phyloP scores from a whole-genome alignment of 768 basidiomycete genomes.

The Rhizopogon vesiculosus region DNA sequence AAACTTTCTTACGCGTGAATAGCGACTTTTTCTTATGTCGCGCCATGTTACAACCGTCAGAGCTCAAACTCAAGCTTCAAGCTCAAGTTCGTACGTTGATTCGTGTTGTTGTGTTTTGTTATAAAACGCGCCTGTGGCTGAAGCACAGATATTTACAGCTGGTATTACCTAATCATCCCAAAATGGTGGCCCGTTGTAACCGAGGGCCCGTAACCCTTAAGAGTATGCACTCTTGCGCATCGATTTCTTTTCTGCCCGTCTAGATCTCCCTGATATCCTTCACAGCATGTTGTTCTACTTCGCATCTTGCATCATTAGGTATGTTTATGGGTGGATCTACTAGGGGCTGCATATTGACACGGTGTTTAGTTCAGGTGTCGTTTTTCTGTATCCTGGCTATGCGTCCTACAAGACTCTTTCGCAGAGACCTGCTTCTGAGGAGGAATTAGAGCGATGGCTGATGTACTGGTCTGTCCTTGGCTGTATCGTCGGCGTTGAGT shows the following conservation, averaged over 20 bases:
- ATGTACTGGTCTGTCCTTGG: constrained; percentile 97
- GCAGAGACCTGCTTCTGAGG: constrained; percentile 79
- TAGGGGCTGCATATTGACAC: not conserved
- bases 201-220: no score
- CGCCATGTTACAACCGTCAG: constrained; percentile 14
- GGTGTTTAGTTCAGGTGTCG: constrained; percentile 52
- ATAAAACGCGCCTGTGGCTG: constrained; percentile 22
- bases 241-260: constrained; percentile 1
- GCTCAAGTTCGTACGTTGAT: no score
- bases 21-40: constrained; percentile 15
- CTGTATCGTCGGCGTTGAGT: constrained; percentile 77
- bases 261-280: constrained; percentile 1
- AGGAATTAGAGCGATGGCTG: constrained; percentile 88
- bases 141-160: not conserved
- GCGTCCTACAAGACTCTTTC: constrained; percentile 95
- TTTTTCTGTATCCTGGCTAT: constrained; percentile 91
- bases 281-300: constrained; percentile 38
- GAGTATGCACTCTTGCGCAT: not conserved
- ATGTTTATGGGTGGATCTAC: constrained; percentile 26
- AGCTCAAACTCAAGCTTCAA: not conserved
- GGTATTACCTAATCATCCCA: constrained; percentile 18
- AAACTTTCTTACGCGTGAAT: constrained; percentile 14
- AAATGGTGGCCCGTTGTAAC: not conserved
- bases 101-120: not conserved
- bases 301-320: constrained; percentile 38